phyloP scores from a whole-genome alignment of 2,329 filamentous ascomycete genomes.

The Colletotrichum lini region DNA sequence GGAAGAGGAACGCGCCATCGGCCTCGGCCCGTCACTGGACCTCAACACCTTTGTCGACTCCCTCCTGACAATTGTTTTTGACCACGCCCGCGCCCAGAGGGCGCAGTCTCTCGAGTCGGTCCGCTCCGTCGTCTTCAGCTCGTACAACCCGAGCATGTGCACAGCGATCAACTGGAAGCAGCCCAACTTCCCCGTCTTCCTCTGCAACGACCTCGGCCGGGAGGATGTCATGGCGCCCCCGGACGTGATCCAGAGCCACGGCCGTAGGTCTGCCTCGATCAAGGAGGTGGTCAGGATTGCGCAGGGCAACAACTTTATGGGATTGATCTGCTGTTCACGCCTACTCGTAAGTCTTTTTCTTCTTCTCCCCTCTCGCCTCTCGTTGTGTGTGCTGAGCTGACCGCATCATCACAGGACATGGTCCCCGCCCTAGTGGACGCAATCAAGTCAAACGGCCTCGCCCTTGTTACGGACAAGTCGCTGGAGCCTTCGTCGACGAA shows the following conservation, averaged over 20 bases:
- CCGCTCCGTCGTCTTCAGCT: slow-evolving; percentile 93
- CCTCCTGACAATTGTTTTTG: slow-evolving; percentile 88
- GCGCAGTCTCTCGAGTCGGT: slow-evolving; percentile 79
- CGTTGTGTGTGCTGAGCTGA: slow-evolving; percentile 26
- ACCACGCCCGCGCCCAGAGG: slow-evolving; percentile 82
- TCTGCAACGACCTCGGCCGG: slow-evolving; percentile 91
- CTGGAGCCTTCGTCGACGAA: slow-evolving; percentile 63
- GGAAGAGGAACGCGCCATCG: slow-evolving; percentile 78
- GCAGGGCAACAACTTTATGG: slow-evolving; percentile 98
- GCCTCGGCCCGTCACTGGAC: slow-evolving; percentile 82
- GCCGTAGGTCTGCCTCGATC: slow-evolving; percentile 84
- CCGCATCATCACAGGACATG: slow-evolving; percentile 76
- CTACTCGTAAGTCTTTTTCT: slow-evolving; percentile 76
- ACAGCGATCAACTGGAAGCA: slow-evolving; percentile 99
- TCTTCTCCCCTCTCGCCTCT: too few species aligned
- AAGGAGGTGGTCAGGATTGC: slow-evolving; percentile 96
- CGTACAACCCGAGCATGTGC: slow-evolving; percentile 91
- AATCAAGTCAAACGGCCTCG: slow-evolving; percentile 94
- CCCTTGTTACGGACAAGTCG: slow-evolving; percentile 90
- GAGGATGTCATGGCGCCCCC: slow-evolving; percentile 62
- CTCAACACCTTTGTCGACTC: slow-evolving; percentile 90
- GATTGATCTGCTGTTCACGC: slow-evolving; percentile 89
- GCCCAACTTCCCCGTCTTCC: slow-evolving; percentile 95
- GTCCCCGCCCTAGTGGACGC: slow-evolving; percentile 93
- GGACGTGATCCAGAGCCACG: slow-evolving; percentile 66